phyloP scores from a whole-genome alignment of 1,139 yeast genomes.

The Blastobotrys ciferrii region DNA sequence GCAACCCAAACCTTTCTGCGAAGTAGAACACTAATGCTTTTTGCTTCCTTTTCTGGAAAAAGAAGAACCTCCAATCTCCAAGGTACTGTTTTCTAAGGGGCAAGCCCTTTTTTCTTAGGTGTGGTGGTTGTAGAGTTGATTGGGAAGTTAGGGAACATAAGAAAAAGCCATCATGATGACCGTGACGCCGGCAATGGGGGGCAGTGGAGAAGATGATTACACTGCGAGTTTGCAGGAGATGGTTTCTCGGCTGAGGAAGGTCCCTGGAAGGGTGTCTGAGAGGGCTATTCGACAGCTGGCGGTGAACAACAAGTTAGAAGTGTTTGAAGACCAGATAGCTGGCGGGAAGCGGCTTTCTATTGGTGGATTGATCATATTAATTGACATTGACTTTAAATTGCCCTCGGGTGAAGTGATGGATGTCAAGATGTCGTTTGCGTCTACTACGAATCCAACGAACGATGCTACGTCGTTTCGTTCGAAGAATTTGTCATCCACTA shows the following conservation, averaged over 20 bases:
- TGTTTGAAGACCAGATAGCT: conserved; percentile 34
- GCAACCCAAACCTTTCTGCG: too few relatives aligned
- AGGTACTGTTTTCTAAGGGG: too few relatives aligned
- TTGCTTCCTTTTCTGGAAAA: too few relatives aligned
- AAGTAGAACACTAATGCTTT: too few relatives aligned
- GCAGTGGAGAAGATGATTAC: conserved; percentile 24
- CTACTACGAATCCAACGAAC: conserved; percentile 27
- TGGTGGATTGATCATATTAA: conserved; percentile 38
- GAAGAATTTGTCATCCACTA: conserved; percentile 25
- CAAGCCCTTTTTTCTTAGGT: too few relatives aligned
- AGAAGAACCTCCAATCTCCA: too few relatives aligned
- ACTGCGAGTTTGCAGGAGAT: conserved; percentile 27
- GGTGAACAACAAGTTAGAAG: conserved; percentile 31
- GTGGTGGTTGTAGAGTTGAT: too few relatives aligned
- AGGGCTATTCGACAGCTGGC: conserved; percentile 35
- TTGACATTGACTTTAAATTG: conserved; percentile 33
- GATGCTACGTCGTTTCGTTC: conserved; percentile 31
- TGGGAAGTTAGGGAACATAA: neutral
- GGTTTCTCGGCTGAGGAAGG: conserved; percentile 29
- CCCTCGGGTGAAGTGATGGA: conserved; percentile 22
- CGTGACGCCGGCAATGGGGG: neutral
- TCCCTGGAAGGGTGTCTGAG: conserved; percentile 37
- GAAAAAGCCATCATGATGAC: neutral
- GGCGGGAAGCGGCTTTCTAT: conserved; percentile 35
- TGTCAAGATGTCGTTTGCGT: conserved; percentile 34